These are phyloP conservation scores for Aspergillus sp. DNA, from an alignment of 2,329 filamentous ascomycete species.

Conservation along the genomic window DNA sequence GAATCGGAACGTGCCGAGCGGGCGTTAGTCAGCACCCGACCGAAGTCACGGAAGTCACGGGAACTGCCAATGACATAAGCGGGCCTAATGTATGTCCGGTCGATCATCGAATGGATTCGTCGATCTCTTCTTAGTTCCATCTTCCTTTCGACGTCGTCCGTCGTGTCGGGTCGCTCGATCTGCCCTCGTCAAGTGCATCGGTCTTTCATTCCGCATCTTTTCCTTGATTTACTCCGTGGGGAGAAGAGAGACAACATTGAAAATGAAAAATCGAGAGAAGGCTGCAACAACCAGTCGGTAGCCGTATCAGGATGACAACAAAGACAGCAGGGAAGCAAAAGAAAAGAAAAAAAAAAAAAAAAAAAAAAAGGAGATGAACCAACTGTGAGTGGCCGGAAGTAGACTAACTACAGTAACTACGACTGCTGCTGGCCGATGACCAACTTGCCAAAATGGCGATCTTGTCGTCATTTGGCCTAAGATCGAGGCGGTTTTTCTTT, in stretches of 20 bases:
- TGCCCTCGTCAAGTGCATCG: background rate
- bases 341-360: background rate
- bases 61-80: conserved; percentile 8
- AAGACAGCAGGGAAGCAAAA: background rate
- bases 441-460: conserved; percentile 5
- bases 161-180: background rate
- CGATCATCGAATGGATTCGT: conserved; percentile 18
- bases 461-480: conserved; percentile 6
- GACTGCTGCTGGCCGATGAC: conserved; percentile 9
- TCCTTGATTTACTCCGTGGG: background rate
- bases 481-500: background rate
- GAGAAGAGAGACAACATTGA: background rate
- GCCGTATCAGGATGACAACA: background rate
- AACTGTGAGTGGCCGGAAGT: background rate
- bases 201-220: background rate
- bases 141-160: conserved; percentile 14
- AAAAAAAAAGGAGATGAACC: conserved; percentile 9
- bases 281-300: background rate
- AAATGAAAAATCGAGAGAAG: background rate
- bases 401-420: background rate
- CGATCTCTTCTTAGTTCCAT: conserved; percentile 14
- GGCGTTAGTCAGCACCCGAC: background rate
- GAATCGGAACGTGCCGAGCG: conserved; percentile 17
- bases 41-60: background rate
- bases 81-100: conserved; percentile 19